Evolutionary conservation across 371 early-diverging fungal species (phyloP), one percentile per base, ranked within the genome.

Genomic region (Modicella reniformis): DNA sequence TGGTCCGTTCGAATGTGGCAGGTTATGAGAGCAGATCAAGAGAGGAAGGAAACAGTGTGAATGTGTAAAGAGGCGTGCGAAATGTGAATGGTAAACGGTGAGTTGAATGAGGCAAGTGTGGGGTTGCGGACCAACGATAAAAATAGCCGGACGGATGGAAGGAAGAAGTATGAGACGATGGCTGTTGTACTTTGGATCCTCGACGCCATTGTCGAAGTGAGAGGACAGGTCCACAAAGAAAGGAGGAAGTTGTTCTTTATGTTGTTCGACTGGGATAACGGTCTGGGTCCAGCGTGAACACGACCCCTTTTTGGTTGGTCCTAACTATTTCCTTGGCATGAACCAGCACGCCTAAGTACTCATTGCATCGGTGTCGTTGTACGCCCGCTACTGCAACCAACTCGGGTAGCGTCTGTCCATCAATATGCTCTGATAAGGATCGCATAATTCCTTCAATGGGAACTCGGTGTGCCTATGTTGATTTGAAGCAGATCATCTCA

Each of bases 181-280:
- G 48, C 48, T 48, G 48, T 48, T 48, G 48, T 48, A 5, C 48
- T 48, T 13, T 21, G 7, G 40, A 40, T 10, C 48, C 12, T 48
- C 48, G 48, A 48, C n/a, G 13, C 48, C 13, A 48, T 40, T 48
- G 48, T 48, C 48, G 13, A 37, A 13, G 48, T 19, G n/a, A 40
- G 48, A 13, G 48, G 48, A 13, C 8, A 13, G 6, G 6, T 13
- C 13, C 13, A 13, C 37, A 37, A 6, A 13, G 13, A 37, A 37
- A 37, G 8, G 37, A 37, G 12, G 37, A 12, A 5, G 37, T 37
- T 37, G 48, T 48, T 33, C 19, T 53, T 44, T 64, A 73, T n/a
- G n/a, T n/a, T n/a, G n/a, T n/a, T 13, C 73, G 73, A 32, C 73
- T 73, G 17, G 80, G 80, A 48, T 79, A 79, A 54, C 80, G 65